These are phyloP conservation scores for Rutidosis leptorrhynchoides DNA, from an alignment of 129 eudicot species.

Conservation along the genomic window DNA sequence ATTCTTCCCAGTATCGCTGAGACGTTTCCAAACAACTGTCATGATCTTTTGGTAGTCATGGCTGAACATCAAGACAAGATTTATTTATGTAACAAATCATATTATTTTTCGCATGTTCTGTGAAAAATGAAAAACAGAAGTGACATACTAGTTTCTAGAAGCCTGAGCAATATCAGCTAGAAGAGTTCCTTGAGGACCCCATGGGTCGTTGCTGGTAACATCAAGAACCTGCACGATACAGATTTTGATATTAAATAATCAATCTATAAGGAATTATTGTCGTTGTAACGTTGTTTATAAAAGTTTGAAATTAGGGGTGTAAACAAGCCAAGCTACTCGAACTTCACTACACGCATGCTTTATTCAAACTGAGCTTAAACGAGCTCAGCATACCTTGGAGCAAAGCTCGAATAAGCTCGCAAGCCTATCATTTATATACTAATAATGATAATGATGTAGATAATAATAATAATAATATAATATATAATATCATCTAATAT, in stretches of 20 bases:
- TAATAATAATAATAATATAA: too few species aligned
- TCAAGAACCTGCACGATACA: slow-evolving; percentile 69
- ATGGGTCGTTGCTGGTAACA: slow-evolving; percentile 98
- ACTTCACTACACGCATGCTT: neutral
- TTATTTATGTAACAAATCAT: slow-evolving; percentile 13
- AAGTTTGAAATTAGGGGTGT: neutral
- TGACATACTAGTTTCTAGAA: slow-evolving; percentile 82
- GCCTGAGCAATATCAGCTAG: slow-evolving; percentile 96
- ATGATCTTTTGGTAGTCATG: slow-evolving; percentile 95
- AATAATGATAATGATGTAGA: too few species aligned
- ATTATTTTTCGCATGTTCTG: neutral
- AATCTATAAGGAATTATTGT: neutral
- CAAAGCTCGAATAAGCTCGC: neutral
- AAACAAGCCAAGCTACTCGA: neutral
- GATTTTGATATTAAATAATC: neutral
- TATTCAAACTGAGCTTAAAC: neutral
- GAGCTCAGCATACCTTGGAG: neutral
- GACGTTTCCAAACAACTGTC: slow-evolving; percentile 88
- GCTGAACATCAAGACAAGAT: slow-evolving; percentile 42
- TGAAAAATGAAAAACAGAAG: neutral
- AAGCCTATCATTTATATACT: neutral
- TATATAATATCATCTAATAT: too few species aligned
- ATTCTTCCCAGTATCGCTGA: slow-evolving; percentile 82
- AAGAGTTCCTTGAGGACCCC: slow-evolving; percentile 98
- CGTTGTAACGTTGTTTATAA: neutral